Conservation (phyloP, 768 basidiomycete species). For the Pleurotus platypus region DNA sequence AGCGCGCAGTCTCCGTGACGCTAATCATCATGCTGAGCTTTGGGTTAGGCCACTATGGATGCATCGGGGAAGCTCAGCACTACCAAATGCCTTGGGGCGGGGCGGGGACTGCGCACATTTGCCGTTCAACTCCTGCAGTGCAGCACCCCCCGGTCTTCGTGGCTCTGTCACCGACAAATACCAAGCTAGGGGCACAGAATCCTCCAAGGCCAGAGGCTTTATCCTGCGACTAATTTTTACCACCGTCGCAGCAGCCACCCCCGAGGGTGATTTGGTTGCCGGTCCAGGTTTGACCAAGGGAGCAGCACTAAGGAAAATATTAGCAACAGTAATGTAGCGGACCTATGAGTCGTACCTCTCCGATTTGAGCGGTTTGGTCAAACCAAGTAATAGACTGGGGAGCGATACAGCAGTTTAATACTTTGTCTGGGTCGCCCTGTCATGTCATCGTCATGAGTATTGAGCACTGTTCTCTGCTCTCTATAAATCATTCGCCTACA, state of each 20-base stretch:
- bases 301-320: not conserved
- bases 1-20: conserved; percentile 5
- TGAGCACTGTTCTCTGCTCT: too few species aligned
- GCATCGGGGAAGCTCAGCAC: not conserved
- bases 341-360: not conserved
- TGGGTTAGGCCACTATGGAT: conserved; percentile 1
- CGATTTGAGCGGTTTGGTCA: not conserved
- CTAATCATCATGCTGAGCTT: not conserved
- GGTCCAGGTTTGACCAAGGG: not conserved
- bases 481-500: not conserved
- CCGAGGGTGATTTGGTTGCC: conserved; percentile 1
- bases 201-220: conserved; percentile 1
- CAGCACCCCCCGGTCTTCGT: conserved; percentile 3
- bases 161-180: not conserved
- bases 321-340: not conserved
- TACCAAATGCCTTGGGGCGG: not conserved
- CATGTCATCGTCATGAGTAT: not conserved
- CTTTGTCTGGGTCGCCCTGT: not conserved
- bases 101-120: not conserved
- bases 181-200: not conserved
- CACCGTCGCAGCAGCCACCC: not conserved
- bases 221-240: conserved; percentile 1
- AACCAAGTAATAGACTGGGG: not conserved
- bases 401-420: not conserved
- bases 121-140: conserved; percentile 2